These are phyloP conservation scores for Penicillium digitatum DNA, from an alignment of 2,329 filamentous ascomycete genomes.

Conservation along the genomic window DNA sequence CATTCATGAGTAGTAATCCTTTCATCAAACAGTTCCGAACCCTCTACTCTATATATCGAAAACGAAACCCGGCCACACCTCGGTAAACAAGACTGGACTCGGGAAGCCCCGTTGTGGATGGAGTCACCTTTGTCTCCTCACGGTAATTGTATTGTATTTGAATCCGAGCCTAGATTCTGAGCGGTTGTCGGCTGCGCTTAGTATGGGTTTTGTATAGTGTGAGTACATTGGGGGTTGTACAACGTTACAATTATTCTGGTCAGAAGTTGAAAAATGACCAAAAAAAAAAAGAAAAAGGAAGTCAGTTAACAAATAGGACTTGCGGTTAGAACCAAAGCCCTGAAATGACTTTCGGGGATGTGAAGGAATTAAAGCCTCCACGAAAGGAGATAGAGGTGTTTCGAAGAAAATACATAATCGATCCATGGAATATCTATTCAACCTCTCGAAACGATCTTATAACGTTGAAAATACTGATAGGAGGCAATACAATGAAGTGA, in stretches of 20 bases:
- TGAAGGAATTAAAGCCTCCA: neutral
- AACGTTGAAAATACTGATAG: neutral
- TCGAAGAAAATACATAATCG: neutral
- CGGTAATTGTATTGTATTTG: constrained; percentile 3
- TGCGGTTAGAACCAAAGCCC: neutral
- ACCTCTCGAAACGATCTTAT: neutral
- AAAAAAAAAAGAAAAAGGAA: neutral
- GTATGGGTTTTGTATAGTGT: neutral
- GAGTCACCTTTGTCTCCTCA: constrained; percentile 1
- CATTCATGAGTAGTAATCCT: too few relatives aligned
- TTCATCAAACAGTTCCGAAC: too few relatives aligned
- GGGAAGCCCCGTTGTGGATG: constrained; percentile 19
- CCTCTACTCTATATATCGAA: too few relatives aligned
- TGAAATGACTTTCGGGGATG: neutral
- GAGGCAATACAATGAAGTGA: neutral
- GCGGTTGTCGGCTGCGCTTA: neutral
- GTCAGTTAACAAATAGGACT: neutral
- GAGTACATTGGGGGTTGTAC: neutral
- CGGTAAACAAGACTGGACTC: constrained; percentile 14
- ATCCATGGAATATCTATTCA: neutral
- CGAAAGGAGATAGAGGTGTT: too few relatives aligned
- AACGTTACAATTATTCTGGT: neutral
- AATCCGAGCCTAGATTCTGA: neutral
- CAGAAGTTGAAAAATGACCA: neutral
- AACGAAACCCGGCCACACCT: constrained; percentile 18